A percentile compares a stretch with the other conserved stretches of the same genome.
Conservation (phyloP, 305 asterid genomes). For the Stenogyne calaminthoides region DNA sequence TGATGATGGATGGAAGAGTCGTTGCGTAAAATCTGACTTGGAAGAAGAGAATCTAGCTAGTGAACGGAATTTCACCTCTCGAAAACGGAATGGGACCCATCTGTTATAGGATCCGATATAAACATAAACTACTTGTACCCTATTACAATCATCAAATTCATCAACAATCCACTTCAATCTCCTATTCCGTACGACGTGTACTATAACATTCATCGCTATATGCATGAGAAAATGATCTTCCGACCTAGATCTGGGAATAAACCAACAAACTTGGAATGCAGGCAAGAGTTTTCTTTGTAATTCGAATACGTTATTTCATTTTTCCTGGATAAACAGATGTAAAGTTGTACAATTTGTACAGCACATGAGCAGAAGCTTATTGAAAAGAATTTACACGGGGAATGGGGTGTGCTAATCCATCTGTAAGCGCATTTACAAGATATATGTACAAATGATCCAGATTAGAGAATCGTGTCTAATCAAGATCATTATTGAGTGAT, state of each 20-base stretch:
- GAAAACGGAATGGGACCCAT: no score
- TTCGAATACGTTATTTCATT: not conserved
- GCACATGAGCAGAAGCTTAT: constrained; percentile 33
- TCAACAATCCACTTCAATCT: no score
- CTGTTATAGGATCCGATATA: no score
- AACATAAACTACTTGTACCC: no score
- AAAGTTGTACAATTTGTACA: constrained; percentile 40
- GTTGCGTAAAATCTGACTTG: no score
- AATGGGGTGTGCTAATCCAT: constrained; percentile 29
- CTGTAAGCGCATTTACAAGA: constrained; percentile 26
- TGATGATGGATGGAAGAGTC: no score
- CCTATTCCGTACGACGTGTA: no score
- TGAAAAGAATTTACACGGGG: constrained; percentile 51
- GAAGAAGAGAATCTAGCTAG: no score
- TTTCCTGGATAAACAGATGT: constrained; percentile 29
- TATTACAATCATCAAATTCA: no score
- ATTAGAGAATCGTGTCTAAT: constrained; percentile 27
- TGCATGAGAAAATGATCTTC: no score
- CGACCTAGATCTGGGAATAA: not conserved
- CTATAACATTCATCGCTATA: no score
- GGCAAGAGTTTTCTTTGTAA: not conserved
- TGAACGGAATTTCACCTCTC: no score
- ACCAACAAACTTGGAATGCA: not conserved
- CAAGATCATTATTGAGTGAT: constrained; percentile 44
- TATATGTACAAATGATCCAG: constrained; percentile 42